phyloP scores from a whole-genome alignment of 441 rosid genomes.

The Melastoma candidum region DNA sequence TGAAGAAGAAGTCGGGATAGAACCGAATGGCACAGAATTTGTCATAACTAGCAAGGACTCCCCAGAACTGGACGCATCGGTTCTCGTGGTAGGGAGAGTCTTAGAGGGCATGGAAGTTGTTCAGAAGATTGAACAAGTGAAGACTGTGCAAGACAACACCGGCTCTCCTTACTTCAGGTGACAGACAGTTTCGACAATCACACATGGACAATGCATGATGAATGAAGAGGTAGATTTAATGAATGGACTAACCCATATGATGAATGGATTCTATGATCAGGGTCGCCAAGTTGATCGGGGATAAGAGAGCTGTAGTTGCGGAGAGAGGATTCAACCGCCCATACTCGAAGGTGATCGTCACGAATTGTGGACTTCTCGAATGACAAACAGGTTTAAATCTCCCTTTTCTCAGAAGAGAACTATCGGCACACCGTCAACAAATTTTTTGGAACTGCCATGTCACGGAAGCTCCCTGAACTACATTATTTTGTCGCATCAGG shows the following conservation, averaged over 20 bases:
- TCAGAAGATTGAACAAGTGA: conserved; percentile 49
- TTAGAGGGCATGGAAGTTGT: conserved; percentile 69
- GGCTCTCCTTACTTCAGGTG: conserved; percentile 84
- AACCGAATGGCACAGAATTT: conserved; percentile 81
- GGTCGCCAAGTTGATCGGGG: conserved; percentile 80
- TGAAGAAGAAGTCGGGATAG: conserved; percentile 46
- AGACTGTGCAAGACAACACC: conserved; percentile 76
- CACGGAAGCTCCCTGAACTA: too few relatives aligned
- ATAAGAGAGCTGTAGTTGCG: conserved; percentile 81
- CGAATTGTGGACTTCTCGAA: conserved; percentile 60
- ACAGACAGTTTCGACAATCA: background rate
- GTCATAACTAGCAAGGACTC: conserved; percentile 57
- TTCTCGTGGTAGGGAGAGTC: conserved; percentile 62
- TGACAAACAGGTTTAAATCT: conserved; percentile 9
- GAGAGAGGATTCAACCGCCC: conserved; percentile 90
- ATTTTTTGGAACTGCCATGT: too few relatives aligned
- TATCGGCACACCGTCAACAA: too few relatives aligned
- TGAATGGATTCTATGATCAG: conserved; percentile 24
- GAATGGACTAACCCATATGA: background rate
- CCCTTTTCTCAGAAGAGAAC: conserved; percentile 7
- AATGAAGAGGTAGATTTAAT: background rate
- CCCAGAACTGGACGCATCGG: conserved; percentile 68
- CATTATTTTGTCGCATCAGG: too few relatives aligned
- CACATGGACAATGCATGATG: background rate
- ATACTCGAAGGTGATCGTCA: conserved; percentile 58